Conservation (phyloP, 2,329 filamentous ascomycete genomes). For the Parasarocladium wereldwijsianum region DNA sequence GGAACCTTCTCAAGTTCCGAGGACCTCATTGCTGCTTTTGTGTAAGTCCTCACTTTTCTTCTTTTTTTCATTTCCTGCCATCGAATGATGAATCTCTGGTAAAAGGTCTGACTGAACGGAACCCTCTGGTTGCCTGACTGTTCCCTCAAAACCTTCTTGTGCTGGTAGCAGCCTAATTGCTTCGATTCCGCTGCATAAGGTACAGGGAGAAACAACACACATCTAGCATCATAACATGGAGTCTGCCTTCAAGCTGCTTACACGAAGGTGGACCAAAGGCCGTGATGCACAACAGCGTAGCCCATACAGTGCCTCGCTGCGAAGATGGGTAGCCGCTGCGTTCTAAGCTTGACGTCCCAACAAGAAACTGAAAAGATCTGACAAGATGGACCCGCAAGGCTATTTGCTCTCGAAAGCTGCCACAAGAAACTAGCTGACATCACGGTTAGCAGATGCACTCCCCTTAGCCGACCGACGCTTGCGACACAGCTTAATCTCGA, state of each 20-base stretch:
- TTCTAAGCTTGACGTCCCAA: conserved; percentile 32
- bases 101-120: conserved; percentile 47
- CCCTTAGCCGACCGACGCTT: too few relatives aligned
- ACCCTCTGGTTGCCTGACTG: conserved; percentile 26
- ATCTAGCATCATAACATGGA: conserved; percentile 33
- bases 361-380: conserved; percentile 65
- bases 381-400: too few relatives aligned
- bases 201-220: too few relatives aligned
- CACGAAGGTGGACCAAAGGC: conserved; percentile 44
- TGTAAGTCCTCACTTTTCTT: not conserved
- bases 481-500: too few relatives aligned
- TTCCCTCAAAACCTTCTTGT: too few relatives aligned
- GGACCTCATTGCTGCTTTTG: not conserved
- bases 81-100: conserved; percentile 42
- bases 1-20: too few relatives aligned
- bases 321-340: conserved; percentile 30
- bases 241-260: conserved; percentile 27
- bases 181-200: too few relatives aligned
- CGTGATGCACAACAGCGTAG: conserved; percentile 30
- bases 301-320: conserved; percentile 5
- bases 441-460: too few relatives aligned
- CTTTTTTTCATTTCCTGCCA: not conserved
- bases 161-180: too few relatives aligned
- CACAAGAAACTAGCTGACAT: conserved; percentile 1
- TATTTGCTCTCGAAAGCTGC: too few relatives aligned